Evolutionary conservation across 352 stramenopile genomes (phyloP).

Genomic region (Globisporangium splendens): DNA sequence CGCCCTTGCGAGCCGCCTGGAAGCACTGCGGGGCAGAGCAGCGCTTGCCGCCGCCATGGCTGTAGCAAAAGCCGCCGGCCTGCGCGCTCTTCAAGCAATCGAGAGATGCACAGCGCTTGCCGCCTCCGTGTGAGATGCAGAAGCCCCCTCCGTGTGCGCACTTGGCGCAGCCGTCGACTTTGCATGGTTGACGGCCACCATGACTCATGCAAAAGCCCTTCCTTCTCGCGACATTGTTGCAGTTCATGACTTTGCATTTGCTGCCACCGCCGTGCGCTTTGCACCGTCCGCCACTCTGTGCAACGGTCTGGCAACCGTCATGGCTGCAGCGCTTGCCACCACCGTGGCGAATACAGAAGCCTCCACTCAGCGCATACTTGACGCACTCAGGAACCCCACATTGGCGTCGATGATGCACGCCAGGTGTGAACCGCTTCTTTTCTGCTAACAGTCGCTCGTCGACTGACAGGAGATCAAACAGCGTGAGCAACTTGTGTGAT

Average conservation of each 20-base stretch:
- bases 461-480: constrained; percentile 51
- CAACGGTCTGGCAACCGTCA: constrained; percentile 57
- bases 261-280: constrained; percentile 83
- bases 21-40: constrained; percentile 69
- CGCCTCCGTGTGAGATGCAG: constrained; percentile 71
- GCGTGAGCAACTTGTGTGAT: constrained; percentile 36
- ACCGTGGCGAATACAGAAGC: constrained; percentile 73
- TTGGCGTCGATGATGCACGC: constrained; percentile 46
- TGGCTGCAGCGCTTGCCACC: constrained; percentile 71
- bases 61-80: constrained; percentile 76
- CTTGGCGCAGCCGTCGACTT: constrained; percentile 59
- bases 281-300: constrained; percentile 76
- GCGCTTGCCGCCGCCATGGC: constrained; percentile 73
- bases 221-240: constrained; percentile 55
- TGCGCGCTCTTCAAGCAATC: constrained; percentile 69
- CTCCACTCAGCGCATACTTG: constrained; percentile 67
- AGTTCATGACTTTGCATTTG: constrained; percentile 65
- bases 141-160: constrained; percentile 74
- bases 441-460: constrained; percentile 12
- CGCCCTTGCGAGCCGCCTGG: constrained; percentile 69
- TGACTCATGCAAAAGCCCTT: constrained; percentile 77
- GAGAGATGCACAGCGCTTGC: constrained; percentile 59
- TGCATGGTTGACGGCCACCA: constrained; percentile 70
- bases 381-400: constrained; percentile 49
- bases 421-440: constrained; percentile 6